Percentiles rank a stretch among this genome's conserved stretches.
Conservation (phyloP, 768 basidiomycete species). For the Neoboletus brunneissimus region DNA sequence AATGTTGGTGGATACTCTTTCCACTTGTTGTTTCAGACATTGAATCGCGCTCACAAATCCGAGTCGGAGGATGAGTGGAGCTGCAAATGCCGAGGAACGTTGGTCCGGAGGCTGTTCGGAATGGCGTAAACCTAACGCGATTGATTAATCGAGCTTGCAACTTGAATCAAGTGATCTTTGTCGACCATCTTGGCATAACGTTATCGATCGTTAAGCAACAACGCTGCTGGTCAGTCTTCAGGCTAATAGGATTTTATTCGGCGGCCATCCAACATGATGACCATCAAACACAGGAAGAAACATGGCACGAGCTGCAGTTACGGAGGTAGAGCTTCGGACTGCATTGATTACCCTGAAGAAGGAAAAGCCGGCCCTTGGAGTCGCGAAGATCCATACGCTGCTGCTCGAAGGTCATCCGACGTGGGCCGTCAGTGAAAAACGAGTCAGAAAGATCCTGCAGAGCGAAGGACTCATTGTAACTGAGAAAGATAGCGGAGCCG, state of each 20-base stretch:
- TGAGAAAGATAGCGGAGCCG: constrained; percentile 1
- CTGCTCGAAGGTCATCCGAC: constrained; percentile 57
- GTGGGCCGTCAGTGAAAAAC: constrained; percentile 84
- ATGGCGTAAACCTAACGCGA: neutral
- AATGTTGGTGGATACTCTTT: neutral
- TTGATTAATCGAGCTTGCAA: neutral
- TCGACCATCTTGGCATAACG: neutral
- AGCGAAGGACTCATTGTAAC: constrained; percentile 47
- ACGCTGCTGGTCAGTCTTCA: neutral
- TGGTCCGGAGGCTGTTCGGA: neutral
- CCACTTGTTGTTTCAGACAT: neutral
- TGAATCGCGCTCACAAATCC: neutral
- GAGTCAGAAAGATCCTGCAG: constrained; percentile 70
- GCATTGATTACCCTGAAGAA: constrained; percentile 55
- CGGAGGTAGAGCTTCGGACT: constrained; percentile 58
- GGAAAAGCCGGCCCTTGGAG: constrained; percentile 62
- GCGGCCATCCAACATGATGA: neutral
- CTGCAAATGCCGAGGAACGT: neutral
- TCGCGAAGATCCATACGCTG: constrained; percentile 65
- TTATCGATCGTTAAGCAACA: neutral
- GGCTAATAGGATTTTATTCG: neutral
- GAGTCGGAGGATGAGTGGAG: neutral
- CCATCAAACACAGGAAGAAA: neutral
- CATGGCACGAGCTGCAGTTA: constrained; percentile 18
- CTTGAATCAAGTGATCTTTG: neutral